phyloP scores from a whole-genome alignment of 2,329 filamentous ascomycete genomes.

The Clonostachys chloroleuca region DNA sequence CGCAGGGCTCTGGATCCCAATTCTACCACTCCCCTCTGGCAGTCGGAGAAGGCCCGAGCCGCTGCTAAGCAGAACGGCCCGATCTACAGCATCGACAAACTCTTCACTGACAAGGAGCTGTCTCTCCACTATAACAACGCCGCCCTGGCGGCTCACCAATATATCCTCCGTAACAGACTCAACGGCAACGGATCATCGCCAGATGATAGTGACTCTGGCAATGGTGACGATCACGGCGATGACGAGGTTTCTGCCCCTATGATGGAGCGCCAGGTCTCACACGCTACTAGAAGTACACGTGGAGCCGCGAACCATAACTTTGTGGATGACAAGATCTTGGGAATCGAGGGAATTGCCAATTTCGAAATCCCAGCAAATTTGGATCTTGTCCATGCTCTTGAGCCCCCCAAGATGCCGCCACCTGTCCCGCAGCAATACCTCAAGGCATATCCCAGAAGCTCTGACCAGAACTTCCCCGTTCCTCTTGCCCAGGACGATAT shows the following conservation, averaged over 20 bases:
- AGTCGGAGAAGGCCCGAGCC: slow-evolving; percentile 51
- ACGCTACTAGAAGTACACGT: slow-evolving; percentile 59
- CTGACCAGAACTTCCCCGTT: slow-evolving; percentile 52
- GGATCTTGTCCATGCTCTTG: slow-evolving; percentile 48
- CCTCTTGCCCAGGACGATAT: slow-evolving; percentile 47
- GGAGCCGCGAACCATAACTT: slow-evolving; percentile 50
- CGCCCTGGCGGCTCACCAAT: slow-evolving; percentile 57
- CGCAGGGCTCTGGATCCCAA: slow-evolving; percentile 51
- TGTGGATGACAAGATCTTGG: slow-evolving; percentile 51
- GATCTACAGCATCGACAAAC: slow-evolving; percentile 63
- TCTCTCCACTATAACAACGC: slow-evolving; percentile 61
- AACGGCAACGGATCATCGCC: slow-evolving; percentile 45
- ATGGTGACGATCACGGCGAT: slow-evolving; percentile 43
- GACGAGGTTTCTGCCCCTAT: slow-evolving; percentile 40
- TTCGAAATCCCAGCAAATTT: slow-evolving; percentile 56
- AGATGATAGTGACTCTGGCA: slow-evolving; percentile 49
- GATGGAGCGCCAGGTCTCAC: slow-evolving; percentile 62
- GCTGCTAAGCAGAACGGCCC: slow-evolving; percentile 53
- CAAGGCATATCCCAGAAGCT: slow-evolving; percentile 48
- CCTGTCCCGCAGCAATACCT: slow-evolving; percentile 53
- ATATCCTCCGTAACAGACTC: slow-evolving; percentile 52
- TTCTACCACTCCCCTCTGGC: slow-evolving; percentile 58
- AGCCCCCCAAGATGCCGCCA: slow-evolving; percentile 54
- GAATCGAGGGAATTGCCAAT: slow-evolving; percentile 55
- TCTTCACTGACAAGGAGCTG: slow-evolving; percentile 68